Evolutionary conservation across 192 early-diverging fungal species (phyloP).

Genomic region (Mortierella antarctica): DNA sequence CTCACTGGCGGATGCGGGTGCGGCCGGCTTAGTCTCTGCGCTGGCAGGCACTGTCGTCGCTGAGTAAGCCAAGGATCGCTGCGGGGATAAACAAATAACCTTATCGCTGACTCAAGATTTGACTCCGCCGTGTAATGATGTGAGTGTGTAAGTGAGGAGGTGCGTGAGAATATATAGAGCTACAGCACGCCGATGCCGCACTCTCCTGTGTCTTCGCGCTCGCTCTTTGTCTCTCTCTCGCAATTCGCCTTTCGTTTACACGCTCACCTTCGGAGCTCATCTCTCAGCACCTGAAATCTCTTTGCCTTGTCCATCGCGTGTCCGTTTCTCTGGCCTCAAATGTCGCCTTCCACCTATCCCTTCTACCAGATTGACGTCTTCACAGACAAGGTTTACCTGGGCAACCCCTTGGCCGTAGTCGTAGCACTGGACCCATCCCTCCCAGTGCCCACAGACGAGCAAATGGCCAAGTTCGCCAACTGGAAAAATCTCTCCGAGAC

Average conservation of each 20-base stretch:
- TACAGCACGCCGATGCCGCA: no score
- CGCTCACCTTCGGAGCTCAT: no score
- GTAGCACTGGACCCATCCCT: conserved; percentile 22
- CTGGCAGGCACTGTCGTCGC: conserved; percentile 55
- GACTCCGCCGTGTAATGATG: no score
- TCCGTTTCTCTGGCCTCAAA: background rate
- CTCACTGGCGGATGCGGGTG: conserved; percentile 66
- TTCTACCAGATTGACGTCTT: conserved; percentile 39
- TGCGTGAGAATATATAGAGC: no score
- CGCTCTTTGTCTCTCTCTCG: no score
- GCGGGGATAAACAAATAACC: no score
- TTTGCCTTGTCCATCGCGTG: background rate
- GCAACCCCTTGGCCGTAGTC: conserved; percentile 30
- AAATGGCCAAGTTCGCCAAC: conserved; percentile 28
- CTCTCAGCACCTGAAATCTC: background rate
- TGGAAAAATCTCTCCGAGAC: conserved; percentile 39
- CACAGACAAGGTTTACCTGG: conserved; percentile 26
- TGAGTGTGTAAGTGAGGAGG: no score
- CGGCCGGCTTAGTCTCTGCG: conserved; percentile 67
- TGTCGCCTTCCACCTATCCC: conserved; percentile 13
- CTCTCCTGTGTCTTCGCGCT: no score
- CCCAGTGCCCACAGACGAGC: conserved; percentile 16
- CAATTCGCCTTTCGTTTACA: no score
- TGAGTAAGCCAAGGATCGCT: no score
- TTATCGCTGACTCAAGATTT: no score